A percentile compares a stretch with the other conserved stretches of the same genome.
These are phyloP conservation scores for Didymellaceae sp. DNA, from an alignment of 2,329 filamentous ascomycete genomes.

Conservation along the genomic window DNA sequence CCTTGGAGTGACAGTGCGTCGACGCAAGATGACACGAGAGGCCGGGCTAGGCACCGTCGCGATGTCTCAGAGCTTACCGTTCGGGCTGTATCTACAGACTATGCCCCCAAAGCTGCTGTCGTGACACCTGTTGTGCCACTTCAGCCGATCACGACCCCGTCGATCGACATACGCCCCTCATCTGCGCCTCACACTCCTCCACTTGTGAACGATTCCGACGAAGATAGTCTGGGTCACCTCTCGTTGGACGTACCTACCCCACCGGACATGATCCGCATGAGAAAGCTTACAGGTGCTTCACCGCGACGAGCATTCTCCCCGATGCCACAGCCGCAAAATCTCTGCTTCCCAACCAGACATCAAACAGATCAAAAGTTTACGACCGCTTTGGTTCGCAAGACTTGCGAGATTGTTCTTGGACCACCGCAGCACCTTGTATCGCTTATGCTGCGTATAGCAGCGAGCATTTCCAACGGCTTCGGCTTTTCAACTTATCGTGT, in stretches of 20 bases:
- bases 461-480: slow-evolving; percentile 67
- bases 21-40: slow-evolving; percentile 28
- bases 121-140: slow-evolving; percentile 33
- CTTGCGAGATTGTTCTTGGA: slow-evolving; percentile 75
- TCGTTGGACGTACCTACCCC: slow-evolving; percentile 51
- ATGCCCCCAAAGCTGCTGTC: slow-evolving; percentile 21
- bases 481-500: slow-evolving; percentile 45
- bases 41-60: slow-evolving; percentile 43
- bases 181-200: slow-evolving; percentile 54
- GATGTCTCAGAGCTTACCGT: slow-evolving; percentile 48
- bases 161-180: slow-evolving; percentile 30
- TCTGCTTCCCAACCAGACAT: slow-evolving; percentile 62
- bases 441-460: slow-evolving; percentile 81
- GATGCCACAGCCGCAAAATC: slow-evolving; percentile 70
- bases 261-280: slow-evolving; percentile 46
- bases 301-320: slow-evolving; percentile 68
- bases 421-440: slow-evolving; percentile 81
- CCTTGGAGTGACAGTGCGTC: slow-evolving; percentile 33
- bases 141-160: slow-evolving; percentile 25
- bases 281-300: slow-evolving; percentile 59
- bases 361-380: slow-evolving; percentile 46
- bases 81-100: slow-evolving; percentile 29
- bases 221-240: slow-evolving; percentile 50
- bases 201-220: slow-evolving; percentile 53
- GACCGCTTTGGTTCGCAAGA: slow-evolving; percentile 75